Conservation (phyloP, 306 rosid species). For the Dalbergia cultrata region DNA sequence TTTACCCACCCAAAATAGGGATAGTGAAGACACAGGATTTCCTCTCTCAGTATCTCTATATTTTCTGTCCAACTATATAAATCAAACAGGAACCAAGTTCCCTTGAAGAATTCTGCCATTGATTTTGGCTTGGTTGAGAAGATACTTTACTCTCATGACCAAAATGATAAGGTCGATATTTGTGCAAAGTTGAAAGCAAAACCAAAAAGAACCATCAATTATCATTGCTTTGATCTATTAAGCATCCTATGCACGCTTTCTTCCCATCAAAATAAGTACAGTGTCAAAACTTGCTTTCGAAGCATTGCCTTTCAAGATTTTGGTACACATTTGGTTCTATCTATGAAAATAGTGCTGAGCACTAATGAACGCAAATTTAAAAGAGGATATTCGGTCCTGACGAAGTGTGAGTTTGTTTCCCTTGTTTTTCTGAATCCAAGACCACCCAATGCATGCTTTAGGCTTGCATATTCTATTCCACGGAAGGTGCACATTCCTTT, state of each 20-base stretch:
- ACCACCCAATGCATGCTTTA: no score
- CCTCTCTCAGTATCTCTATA: no score
- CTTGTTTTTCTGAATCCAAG: no score
- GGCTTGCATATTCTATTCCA: no score
- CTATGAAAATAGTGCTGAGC: no score
- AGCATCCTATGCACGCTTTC: conserved; percentile 51
- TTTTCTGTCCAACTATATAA: no score
- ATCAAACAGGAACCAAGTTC: background rate
- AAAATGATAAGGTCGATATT: background rate
- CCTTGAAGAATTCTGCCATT: background rate
- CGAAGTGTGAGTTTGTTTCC: no score
- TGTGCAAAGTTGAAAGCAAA: conserved; percentile 55
- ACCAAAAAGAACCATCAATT: conserved; percentile 36
- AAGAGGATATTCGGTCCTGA: background rate
- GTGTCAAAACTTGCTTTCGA: conserved; percentile 51
- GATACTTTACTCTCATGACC: conserved; percentile 13
- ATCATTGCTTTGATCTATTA: conserved; percentile 41
- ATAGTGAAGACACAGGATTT: no score
- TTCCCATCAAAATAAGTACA: background rate
- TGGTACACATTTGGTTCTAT: no score
- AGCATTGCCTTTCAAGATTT: conserved; percentile 41
- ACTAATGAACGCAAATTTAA: background rate
- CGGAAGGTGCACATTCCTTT: no score
- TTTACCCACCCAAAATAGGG: no score
- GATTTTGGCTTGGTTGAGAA: conserved; percentile 42